These are phyloP conservation scores for Mycena olivaceomarginata DNA, from an alignment of 768 basidiomycete species.

Conservation along the genomic window DNA sequence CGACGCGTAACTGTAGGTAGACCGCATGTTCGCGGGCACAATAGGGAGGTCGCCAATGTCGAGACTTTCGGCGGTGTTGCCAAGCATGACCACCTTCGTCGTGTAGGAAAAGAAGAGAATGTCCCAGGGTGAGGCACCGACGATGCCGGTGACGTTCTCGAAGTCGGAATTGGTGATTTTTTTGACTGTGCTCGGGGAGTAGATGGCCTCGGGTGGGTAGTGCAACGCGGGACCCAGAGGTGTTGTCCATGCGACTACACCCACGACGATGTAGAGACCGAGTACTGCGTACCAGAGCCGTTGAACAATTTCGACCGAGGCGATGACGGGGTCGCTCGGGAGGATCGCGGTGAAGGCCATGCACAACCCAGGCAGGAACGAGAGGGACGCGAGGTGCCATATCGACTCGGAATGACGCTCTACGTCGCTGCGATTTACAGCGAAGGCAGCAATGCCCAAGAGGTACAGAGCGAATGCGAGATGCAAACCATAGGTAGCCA, in stretches of 20 bases:
- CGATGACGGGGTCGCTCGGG: slow-evolving; percentile 65
- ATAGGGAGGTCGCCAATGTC: slow-evolving; percentile 94
- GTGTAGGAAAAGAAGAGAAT: slow-evolving; percentile 91
- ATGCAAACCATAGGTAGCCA: slow-evolving; percentile 66
- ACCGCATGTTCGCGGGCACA: slow-evolving; percentile 83
- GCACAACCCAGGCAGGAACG: slow-evolving; percentile 66
- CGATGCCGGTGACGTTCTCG: slow-evolving; percentile 85
- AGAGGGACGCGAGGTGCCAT: slow-evolving; percentile 77
- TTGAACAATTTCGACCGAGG: slow-evolving; percentile 48
- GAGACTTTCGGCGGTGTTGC: slow-evolving; percentile 81
- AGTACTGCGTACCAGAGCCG: slow-evolving; percentile 73
- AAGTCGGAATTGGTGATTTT: slow-evolving; percentile 74
- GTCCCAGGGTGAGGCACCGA: slow-evolving; percentile 76
- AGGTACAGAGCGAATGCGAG: slow-evolving; percentile 76
- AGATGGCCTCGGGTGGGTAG: slow-evolving; percentile 84
- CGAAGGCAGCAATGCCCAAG: slow-evolving; percentile 68
- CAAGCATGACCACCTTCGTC: slow-evolving; percentile 91
- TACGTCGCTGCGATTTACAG: slow-evolving; percentile 67
- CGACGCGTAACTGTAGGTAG: slow-evolving; percentile 73
- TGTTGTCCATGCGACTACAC: slow-evolving; percentile 67
- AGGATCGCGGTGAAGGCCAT: slow-evolving; percentile 73
- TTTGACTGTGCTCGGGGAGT: slow-evolving; percentile 81
- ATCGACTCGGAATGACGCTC: slow-evolving; percentile 69
- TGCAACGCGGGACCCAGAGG: slow-evolving; percentile 86
- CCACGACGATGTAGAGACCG: slow-evolving; percentile 67